Conservation (phyloP, 108 stramenopile genomes). For the Aurantiochytrium sp. region DNA sequence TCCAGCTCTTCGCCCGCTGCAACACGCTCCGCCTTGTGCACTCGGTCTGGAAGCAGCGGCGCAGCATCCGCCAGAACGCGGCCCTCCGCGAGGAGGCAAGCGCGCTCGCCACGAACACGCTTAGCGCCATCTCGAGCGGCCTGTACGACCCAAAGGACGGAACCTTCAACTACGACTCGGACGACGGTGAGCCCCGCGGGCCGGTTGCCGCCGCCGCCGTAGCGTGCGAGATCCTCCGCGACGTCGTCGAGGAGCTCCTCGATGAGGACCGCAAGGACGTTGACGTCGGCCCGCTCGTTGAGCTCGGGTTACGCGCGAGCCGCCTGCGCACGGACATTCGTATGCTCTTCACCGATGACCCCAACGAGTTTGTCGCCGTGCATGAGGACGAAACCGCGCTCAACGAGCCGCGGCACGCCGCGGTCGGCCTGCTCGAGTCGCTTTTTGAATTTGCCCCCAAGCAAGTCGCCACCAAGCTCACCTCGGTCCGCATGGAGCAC, state of each 20-base stretch:
- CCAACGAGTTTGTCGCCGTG: constrained; percentile 20
- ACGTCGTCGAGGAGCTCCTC: neutral
- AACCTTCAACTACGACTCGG: neutral
- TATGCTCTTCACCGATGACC: neutral
- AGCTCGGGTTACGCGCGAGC: neutral
- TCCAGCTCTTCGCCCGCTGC: neutral
- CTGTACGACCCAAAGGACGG: neutral
- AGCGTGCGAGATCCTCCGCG: neutral
- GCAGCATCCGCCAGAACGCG: neutral
- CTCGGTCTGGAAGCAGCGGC: neutral
- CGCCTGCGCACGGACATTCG: neutral
- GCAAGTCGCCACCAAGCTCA: neutral
- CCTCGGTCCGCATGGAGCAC: neutral
- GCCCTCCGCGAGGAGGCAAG: neutral
- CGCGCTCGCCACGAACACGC: neutral
- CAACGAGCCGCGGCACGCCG: neutral
- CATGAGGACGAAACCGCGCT: neutral
- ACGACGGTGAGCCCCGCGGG: neutral
- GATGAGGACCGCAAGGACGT: neutral
- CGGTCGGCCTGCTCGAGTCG: neutral
- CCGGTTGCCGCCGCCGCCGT: neutral
- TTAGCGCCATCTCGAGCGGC: neutral
- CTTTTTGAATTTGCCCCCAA: neutral
- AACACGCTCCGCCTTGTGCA: neutral
- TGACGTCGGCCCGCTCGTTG: neutral